These are phyloP conservation scores for Actinomortierella ambigua DNA, from an alignment of 371 early-diverging fungal genomes.

Conservation along the genomic window DNA sequence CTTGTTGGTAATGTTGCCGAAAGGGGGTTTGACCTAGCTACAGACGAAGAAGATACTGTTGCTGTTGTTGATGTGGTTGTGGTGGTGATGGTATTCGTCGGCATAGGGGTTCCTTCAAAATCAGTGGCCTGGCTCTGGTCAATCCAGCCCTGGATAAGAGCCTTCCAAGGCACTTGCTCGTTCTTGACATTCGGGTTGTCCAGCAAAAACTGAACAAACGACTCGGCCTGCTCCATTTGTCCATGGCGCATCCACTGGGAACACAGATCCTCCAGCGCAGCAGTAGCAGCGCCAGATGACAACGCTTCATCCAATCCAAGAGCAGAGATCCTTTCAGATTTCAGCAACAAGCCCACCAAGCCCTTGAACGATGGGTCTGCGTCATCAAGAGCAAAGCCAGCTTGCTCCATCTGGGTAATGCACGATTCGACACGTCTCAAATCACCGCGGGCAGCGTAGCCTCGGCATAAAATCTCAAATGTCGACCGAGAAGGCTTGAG, in stretches of 20 bases:
- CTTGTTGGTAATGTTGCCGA: conserved; percentile 25
- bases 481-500: conserved; percentile 20
- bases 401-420: conserved; percentile 22
- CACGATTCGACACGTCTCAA: conserved; percentile 14
- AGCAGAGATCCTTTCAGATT: too few relatives aligned
- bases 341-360: too few relatives aligned
- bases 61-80: neutral
- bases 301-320: too few relatives aligned
- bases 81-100: too few relatives aligned
- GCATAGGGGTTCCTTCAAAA: conserved; percentile 6
- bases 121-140: conserved; percentile 23
- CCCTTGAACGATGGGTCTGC: neutral
- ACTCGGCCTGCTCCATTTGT: conserved; percentile 23
- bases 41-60: neutral
- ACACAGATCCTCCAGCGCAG: conserved; percentile 15
- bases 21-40: neutral
- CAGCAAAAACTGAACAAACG: conserved; percentile 10
- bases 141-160: conserved; percentile 39
- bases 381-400: conserved; percentile 6
- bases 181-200: conserved; percentile 8
- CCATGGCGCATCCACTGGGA: conserved; percentile 26
- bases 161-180: conserved; percentile 16
- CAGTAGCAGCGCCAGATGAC: neutral
- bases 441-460: conserved; percentile 27
- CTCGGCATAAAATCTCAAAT: conserved; percentile 31